A percentile compares a stretch with the other conserved stretches of the same genome.
Conservation (phyloP, 768 basidiomycete species). For the Leccinum barrowsii region DNA sequence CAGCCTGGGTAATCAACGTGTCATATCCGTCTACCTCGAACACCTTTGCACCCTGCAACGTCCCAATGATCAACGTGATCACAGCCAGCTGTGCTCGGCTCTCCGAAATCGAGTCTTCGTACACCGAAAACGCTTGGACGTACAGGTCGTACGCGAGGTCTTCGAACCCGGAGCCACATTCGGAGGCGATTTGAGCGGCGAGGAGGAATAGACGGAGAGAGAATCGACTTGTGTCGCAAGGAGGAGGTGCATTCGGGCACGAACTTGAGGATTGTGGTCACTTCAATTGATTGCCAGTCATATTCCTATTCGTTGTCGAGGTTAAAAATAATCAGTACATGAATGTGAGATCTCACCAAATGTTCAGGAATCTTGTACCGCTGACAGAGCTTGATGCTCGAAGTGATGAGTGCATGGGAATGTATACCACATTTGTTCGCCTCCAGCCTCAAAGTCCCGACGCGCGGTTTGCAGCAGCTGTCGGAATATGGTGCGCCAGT, state of each 20-base stretch:
- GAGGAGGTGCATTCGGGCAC: slow-evolving; percentile 87
- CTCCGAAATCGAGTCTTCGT: slow-evolving; percentile 96
- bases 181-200: slow-evolving; percentile 92
- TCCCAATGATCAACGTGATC: slow-evolving; percentile 91
- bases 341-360: slow-evolving; percentile 36
- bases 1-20: slow-evolving; percentile 97
- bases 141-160: slow-evolving; percentile 97
- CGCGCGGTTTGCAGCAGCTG: slow-evolving; percentile 91
- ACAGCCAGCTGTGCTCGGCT: slow-evolving; percentile 93
- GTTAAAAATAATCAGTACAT: background rate
- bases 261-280: slow-evolving; percentile 89
- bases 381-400: slow-evolving; percentile 88
- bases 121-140: slow-evolving; percentile 96
- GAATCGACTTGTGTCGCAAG: slow-evolving; percentile 92
- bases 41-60: slow-evolving; percentile 84
- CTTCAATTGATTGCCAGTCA: slow-evolving; percentile 77
- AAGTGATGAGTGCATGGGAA: slow-evolving; percentile 38
- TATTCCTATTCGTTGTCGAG: slow-evolving; percentile 52
- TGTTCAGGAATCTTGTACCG: slow-evolving; percentile 80
- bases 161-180: slow-evolving; percentile 90
- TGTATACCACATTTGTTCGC: slow-evolving; percentile 58
- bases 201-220: slow-evolving; percentile 90
- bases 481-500: background rate
- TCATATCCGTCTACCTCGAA: slow-evolving; percentile 96
- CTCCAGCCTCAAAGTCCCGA: slow-evolving; percentile 85